Conservation (phyloP, 768 basidiomycete species). For the Flagelloscypha sp. region DNA sequence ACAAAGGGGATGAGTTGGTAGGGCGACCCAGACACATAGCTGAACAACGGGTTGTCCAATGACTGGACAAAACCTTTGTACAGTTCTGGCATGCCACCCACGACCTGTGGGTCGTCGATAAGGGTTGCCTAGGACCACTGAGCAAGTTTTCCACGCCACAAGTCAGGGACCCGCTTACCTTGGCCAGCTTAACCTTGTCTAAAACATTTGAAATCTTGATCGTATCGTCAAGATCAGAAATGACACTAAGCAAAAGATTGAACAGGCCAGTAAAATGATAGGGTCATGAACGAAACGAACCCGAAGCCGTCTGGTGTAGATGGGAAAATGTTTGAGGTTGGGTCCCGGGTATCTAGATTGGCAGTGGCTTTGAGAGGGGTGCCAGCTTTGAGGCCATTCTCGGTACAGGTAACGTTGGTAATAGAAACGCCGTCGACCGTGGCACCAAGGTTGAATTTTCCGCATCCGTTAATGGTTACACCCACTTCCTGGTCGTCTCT, state of each 20-base stretch:
- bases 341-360: constrained; percentile 16
- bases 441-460: constrained; percentile 14
- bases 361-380: constrained; percentile 13
- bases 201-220: constrained; percentile 34
- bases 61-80: constrained; percentile 28
- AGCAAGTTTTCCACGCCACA: too few species aligned
- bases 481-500: constrained; percentile 23
- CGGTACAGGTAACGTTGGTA: constrained; percentile 24
- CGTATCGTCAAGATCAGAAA: constrained; percentile 36
- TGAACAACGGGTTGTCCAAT: constrained; percentile 30
- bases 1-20: constrained; percentile 41
- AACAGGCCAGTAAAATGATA: not conserved
- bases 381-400: constrained; percentile 14
- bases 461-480: constrained; percentile 26
- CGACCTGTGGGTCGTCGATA: constrained; percentile 29
- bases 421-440: constrained; percentile 20
- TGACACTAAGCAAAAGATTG: not conserved
- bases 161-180: too few species aligned
- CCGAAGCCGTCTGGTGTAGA: constrained; percentile 31
- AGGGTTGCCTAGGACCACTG: too few species aligned
- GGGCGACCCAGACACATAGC: constrained; percentile 36
- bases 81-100: constrained; percentile 40
- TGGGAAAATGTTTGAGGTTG: constrained; percentile 25
- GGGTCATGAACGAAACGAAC: constrained; percentile 31
- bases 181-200: constrained; percentile 23